Evolutionary conservation across 306 rosid genomes (phyloP).

Genomic region (Acacia melanoxylon): DNA sequence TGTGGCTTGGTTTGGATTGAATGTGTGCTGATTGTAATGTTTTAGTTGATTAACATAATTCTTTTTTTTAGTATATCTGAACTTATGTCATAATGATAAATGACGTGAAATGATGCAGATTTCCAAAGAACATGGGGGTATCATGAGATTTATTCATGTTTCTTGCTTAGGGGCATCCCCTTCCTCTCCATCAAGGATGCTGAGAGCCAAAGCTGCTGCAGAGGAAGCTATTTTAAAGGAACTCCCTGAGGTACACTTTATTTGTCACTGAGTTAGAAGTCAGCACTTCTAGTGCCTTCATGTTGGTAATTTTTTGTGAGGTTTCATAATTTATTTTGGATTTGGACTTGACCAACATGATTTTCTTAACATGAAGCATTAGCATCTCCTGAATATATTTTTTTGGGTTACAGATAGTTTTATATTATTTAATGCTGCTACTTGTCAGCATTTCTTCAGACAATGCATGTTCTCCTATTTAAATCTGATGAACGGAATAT

Average conservation of each 20-base stretch:
- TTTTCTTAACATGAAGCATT: neutral
- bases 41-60: slow-evolving; percentile 24
- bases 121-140: slow-evolving; percentile 98
- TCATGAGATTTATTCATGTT: slow-evolving; percentile 88
- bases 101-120: slow-evolving; percentile 54
- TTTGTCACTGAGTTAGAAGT: slow-evolving; percentile 17
- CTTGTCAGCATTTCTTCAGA: slow-evolving; percentile 1
- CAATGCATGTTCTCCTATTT: slow-evolving; percentile 6
- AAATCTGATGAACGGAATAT: neutral
- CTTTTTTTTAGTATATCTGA: neutral
- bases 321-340: slow-evolving; percentile 15
- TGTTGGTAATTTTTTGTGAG: slow-evolving; percentile 11
- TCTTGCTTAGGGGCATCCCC: slow-evolving; percentile 91
- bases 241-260: slow-evolving; percentile 73
- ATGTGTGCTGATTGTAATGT: slow-evolving; percentile 28
- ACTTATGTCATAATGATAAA: slow-evolving; percentile 12
- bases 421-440: neutral
- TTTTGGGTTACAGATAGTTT: neutral
- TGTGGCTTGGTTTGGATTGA: slow-evolving; percentile 28
- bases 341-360: neutral
- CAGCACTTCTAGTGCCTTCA: slow-evolving; percentile 19
- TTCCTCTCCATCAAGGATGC: slow-evolving; percentile 80
- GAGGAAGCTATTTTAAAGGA: slow-evolving; percentile 82
- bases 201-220: slow-evolving; percentile 85
- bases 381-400: neutral